Percentiles rank a stretch among this genome's conserved stretches.
Conservation (phyloP, 306 rosid genomes). For the Dryas drummondii region DNA sequence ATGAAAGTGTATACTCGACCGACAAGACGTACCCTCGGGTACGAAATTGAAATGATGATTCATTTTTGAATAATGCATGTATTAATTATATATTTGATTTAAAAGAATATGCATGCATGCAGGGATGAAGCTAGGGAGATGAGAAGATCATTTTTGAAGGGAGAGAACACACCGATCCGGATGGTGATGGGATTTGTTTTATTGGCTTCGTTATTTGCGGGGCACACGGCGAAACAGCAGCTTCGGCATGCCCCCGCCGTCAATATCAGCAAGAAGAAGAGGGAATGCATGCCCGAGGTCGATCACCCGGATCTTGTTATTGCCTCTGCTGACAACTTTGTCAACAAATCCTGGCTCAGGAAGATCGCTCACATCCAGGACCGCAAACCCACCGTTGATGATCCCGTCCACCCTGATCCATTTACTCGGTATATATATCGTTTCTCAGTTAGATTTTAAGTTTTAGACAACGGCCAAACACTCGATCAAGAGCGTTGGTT, state of each 20-base stretch:
- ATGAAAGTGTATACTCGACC: neutral
- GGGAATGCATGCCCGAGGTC: constrained; percentile 27
- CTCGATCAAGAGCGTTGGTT: no score
- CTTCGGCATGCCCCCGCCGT: constrained; percentile 31
- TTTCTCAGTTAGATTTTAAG: no score
- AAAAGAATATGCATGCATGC: no score
- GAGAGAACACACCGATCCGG: constrained; percentile 12
- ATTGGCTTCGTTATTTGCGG: constrained; percentile 4
- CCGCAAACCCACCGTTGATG: constrained; percentile 1
- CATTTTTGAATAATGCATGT: no score
- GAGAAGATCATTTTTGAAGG: neutral
- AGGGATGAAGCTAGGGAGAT: no score
- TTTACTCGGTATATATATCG: constrained; percentile 21
- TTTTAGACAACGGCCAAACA: no score
- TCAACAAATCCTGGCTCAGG: constrained; percentile 35
- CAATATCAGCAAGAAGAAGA: constrained; percentile 19
- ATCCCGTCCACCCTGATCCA: constrained; percentile 24
- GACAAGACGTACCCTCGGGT: neutral
- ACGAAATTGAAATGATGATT: no score
- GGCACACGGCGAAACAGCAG: constrained; percentile 30
- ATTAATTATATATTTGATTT: no score
- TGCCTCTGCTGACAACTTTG: constrained; percentile 28
- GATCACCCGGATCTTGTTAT: constrained; percentile 25
- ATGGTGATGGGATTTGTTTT: constrained; percentile 20
- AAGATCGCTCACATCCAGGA: constrained; percentile 35